Percentiles rank a stretch among this genome's conserved stretches.
phyloP scores from a whole-genome alignment of 495 filamentous ascomycete species.

The Penicillium verhagenii region DNA sequence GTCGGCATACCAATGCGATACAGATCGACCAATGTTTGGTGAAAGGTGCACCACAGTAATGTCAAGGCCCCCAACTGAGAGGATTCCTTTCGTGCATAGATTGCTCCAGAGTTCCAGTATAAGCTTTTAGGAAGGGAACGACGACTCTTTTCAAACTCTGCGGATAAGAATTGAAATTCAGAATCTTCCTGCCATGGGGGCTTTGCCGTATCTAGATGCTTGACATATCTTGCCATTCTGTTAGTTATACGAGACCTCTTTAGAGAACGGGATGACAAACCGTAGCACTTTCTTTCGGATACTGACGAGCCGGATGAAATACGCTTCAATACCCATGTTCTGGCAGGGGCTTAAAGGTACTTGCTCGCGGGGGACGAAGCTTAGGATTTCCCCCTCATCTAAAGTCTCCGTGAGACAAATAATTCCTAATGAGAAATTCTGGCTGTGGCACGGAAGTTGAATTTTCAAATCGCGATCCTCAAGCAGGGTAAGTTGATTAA shows the following conservation, averaged over 20 bases:
- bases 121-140: conserved; percentile 25
- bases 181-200: conserved; percentile 30
- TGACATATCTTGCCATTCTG: conserved; percentile 23
- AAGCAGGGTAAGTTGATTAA: conserved; percentile 32
- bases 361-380: conserved; percentile 19
- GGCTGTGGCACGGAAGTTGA: conserved; percentile 33
- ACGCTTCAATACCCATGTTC: conserved; percentile 35
- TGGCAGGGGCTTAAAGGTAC: conserved; percentile 10
- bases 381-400: conserved; percentile 15
- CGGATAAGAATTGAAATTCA: conserved; percentile 23
- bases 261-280: neutral
- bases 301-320: conserved; percentile 29
- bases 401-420: conserved; percentile 29
- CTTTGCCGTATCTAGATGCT: conserved; percentile 28
- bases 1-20: conserved; percentile 32
- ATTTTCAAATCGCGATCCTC: conserved; percentile 37
- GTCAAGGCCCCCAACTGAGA: conserved; percentile 30
- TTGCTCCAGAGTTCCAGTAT: conserved; percentile 23
- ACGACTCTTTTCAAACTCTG: conserved; percentile 25
- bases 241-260: neutral
- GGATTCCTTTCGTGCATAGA: conserved; percentile 30
- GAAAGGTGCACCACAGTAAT: conserved; percentile 27
- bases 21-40: conserved; percentile 30
- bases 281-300: conserved; percentile 27
- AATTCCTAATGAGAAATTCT: conserved; percentile 25